These are phyloP conservation scores for Suillus brevipes DNA, from an alignment of 768 basidiomycete species.

Conservation along the genomic window DNA sequence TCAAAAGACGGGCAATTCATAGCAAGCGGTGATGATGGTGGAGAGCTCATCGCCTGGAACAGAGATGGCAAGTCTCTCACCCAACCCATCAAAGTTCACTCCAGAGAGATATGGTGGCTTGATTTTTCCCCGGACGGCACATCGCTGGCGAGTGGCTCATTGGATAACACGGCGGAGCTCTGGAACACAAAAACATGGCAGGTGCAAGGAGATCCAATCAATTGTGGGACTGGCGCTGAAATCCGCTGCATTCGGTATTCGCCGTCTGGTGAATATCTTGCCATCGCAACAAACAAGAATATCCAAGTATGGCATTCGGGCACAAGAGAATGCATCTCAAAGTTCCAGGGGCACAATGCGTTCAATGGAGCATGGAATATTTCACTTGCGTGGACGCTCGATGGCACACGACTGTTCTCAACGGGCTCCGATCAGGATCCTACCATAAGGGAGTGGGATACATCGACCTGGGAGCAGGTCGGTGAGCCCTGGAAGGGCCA, in stretches of 20 bases:
- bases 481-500: background rate
- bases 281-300: background rate
- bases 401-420: background rate
- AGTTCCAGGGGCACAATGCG: background rate
- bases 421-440: fast-evolving
- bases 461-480: background rate
- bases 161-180: background rate
- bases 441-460: background rate
- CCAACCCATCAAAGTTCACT: background rate
- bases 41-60: background rate
- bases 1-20: background rate
- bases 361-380: background rate
- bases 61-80: background rate
- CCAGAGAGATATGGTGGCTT: background rate
- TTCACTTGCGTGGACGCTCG: background rate
- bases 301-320: background rate
- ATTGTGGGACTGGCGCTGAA: background rate
- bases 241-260: background rate
- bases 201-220: background rate
- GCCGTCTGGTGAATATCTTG: background rate
- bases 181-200: background rate
- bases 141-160: background rate
- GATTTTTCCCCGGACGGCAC: background rate
- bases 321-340: background rate
- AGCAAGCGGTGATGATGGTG: background rate